These are phyloP conservation scores for Inosperma sp. DNA, from an alignment of 768 basidiomycete species.

Conservation along the genomic window DNA sequence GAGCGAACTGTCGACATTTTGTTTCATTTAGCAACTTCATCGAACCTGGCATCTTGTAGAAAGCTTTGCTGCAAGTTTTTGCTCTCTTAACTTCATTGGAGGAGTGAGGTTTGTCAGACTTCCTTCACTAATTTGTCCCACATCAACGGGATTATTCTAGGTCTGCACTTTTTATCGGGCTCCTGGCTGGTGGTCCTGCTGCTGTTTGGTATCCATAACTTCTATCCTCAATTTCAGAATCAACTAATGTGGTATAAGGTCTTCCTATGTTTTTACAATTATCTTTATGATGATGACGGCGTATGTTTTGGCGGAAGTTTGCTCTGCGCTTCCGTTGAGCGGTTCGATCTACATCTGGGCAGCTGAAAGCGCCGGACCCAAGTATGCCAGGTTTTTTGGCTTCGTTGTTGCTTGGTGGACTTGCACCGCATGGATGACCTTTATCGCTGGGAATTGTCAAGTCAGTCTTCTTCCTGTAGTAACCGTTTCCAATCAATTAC, in stretches of 20 bases:
- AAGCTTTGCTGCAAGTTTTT: constrained; percentile 85
- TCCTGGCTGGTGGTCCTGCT: constrained; percentile 81
- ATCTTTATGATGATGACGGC: constrained; percentile 88
- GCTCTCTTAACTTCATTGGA: constrained; percentile 87
- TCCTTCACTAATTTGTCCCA: constrained; percentile 1
- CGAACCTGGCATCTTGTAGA: constrained; percentile 81
- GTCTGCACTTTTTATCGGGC: constrained; percentile 73
- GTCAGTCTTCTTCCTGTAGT: constrained; percentile 29
- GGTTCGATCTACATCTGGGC: constrained; percentile 96
- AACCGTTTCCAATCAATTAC: neutral
- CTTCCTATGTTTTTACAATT: constrained; percentile 76
- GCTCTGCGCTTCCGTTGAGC: constrained; percentile 80
- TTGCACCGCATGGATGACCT: constrained; percentile 95
- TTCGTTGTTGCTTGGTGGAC: constrained; percentile 94
- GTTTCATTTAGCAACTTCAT: constrained; percentile 63
- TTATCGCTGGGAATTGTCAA: constrained; percentile 83
- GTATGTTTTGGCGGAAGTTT: constrained; percentile 82
- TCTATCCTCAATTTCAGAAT: neutral
- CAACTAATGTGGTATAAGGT: constrained; percentile 47
- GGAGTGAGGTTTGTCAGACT: constrained; percentile 56
- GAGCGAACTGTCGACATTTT: constrained; percentile 1
- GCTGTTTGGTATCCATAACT: constrained; percentile 61
- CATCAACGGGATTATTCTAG: constrained; percentile 36
- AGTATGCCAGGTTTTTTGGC: constrained; percentile 80
- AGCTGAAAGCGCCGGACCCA: constrained; percentile 86